Evolutionary conservation across 768 basidiomycete species (phyloP).

Genomic region (Inosperma sp.): DNA sequence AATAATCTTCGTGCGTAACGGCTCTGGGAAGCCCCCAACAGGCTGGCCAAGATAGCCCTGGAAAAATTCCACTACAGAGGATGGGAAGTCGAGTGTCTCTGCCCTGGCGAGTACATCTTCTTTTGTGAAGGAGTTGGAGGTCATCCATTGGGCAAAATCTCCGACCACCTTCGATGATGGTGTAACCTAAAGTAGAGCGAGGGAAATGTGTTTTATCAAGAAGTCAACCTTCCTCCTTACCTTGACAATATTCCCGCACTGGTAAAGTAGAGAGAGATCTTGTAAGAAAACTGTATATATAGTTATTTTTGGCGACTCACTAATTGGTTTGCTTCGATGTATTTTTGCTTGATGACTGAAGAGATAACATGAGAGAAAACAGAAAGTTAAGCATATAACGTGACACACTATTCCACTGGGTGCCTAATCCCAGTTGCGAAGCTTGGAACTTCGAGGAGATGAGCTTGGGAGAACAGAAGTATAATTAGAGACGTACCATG

Average conservation of each 20-base stretch:
- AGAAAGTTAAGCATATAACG: slow-evolving; percentile 9
- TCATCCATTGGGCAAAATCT: slow-evolving; percentile 99
- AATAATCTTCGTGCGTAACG: slow-evolving; percentile 86
- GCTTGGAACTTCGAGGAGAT: slow-evolving; percentile 82
- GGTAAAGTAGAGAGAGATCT: slow-evolving; percentile 6
- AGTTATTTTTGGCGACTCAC: slow-evolving; percentile 40
- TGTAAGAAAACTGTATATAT: slow-evolving; percentile 3
- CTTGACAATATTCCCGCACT: slow-evolving; percentile 99
- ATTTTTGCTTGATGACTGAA: slow-evolving; percentile 94
- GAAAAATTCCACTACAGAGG: slow-evolving; percentile 97
- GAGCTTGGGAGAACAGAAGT: slow-evolving; percentile 16
- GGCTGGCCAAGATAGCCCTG: slow-evolving; percentile 98
- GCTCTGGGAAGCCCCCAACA: slow-evolving; percentile 98
- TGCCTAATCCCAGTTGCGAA: slow-evolving; percentile 91
- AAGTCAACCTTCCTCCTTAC: slow-evolving; percentile 23
- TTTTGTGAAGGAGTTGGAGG: slow-evolving; percentile 86
- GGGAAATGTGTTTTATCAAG: not conserved
- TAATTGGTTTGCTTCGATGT: slow-evolving; percentile 95
- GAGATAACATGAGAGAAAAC: slow-evolving; percentile 11
- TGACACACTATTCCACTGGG: slow-evolving; percentile 81
- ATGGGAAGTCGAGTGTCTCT: slow-evolving; percentile 93
- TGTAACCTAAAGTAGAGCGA: slow-evolving; percentile 58
- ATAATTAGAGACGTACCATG: slow-evolving; percentile 55
- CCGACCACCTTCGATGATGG: slow-evolving; percentile 99
- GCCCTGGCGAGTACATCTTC: slow-evolving; percentile 83